A percentile compares a stretch with the other conserved stretches of the same genome.
phyloP scores from a whole-genome alignment of 2,329 filamentous ascomycete genomes.

The Lasiodiplodia sp. region DNA sequence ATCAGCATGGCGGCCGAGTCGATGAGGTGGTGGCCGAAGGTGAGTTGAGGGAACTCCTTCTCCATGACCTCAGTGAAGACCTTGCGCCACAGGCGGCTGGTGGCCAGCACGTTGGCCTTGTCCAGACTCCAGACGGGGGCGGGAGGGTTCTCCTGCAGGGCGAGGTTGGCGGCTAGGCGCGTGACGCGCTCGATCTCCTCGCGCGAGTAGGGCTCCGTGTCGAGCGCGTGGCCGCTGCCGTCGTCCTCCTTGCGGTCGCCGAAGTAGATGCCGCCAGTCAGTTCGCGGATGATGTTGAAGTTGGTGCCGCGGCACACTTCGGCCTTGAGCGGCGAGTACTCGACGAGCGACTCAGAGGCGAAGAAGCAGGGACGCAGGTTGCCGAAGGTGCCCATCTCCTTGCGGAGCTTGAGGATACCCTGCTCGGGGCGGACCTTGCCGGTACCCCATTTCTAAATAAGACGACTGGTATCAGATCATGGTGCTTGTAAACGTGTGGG shows the following conservation, averaged over 20 bases:
- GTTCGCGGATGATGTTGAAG: conserved; percentile 90
- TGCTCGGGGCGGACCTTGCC: conserved; percentile 89
- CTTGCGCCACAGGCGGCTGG: conserved; percentile 87
- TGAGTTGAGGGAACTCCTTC: conserved; percentile 86
- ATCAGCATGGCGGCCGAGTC: conserved; percentile 98
- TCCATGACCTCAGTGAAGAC: conserved; percentile 84
- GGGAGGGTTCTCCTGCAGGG: conserved; percentile 77
- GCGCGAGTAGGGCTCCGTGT: conserved; percentile 86
- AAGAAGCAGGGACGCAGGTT: conserved; percentile 98
- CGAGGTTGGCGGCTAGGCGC: conserved; percentile 80
- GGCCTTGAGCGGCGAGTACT: conserved; percentile 85
- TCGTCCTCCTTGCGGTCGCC: conserved; percentile 85
- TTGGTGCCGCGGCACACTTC: conserved; percentile 85
- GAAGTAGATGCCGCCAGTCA: conserved; percentile 95
- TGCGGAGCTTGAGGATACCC: conserved; percentile 88
- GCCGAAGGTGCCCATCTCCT: conserved; percentile 91
- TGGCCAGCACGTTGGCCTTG: conserved; percentile 96
- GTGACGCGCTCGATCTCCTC: conserved; percentile 88
- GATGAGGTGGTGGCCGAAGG: conserved; percentile 88
- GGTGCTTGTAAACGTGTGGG: conserved; percentile 24
- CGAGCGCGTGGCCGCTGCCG: conserved; percentile 76
- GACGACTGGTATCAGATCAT: conserved; percentile 1
- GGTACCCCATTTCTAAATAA: conserved; percentile 81
- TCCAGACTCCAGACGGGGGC: conserved; percentile 85
- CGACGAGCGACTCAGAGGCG: conserved; percentile 83